Base-by-base conservation (phyloP, 1,139 yeast genomes). In the Geotrichum europaeum region DNA sequence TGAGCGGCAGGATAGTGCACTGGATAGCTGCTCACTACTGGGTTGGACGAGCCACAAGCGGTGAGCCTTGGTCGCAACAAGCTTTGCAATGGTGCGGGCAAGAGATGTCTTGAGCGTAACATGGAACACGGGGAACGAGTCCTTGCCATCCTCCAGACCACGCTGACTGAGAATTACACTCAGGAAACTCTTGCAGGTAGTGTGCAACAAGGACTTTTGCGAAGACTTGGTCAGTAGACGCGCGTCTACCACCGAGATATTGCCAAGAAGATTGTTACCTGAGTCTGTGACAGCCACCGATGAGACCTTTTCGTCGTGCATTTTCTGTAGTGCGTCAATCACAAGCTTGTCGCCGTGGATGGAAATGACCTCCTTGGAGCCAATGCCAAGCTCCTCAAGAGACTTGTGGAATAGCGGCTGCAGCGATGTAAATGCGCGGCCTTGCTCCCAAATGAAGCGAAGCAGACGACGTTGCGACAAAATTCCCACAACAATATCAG, bases 51-150 rank as follows among this genome's bases (percentile, higher is more conserved):
- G 86, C 97, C 97, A 92, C 66, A 92, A 78, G 72, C 98, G 82
- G 75, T 94, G 99, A 15, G 96, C 84, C 73, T 86, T 87, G 4
- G 99, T 94, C 12, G 98, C 98, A 32, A 94, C 97, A 67, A 94
- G 79, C 74, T 94, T 94, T 55, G 98, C 98, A 69, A 94, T 82
- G 12, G 95, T 91, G 72, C 97, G 83, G 32, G 92, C 96, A 57
- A 94, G 80, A 0, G 95, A 86, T 15, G 95, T 84, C 55, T 82
- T 81, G 63, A 84, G 82, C 65, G 88, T 87, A 40, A 92, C 97
- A 73, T 92, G 96, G 81, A 94, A 94, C 56, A 94, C 92, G 18
- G 99, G 99, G 79, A 86, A 92, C 55, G 95, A 92, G 76, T 94
- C 99, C 75, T 92, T 91, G 60, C 97, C 97, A 71, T 91, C 94